Evolutionary conservation across 805 yeast genomes (phyloP).

Genomic region (Hanseniaspora valbyensis): DNA sequence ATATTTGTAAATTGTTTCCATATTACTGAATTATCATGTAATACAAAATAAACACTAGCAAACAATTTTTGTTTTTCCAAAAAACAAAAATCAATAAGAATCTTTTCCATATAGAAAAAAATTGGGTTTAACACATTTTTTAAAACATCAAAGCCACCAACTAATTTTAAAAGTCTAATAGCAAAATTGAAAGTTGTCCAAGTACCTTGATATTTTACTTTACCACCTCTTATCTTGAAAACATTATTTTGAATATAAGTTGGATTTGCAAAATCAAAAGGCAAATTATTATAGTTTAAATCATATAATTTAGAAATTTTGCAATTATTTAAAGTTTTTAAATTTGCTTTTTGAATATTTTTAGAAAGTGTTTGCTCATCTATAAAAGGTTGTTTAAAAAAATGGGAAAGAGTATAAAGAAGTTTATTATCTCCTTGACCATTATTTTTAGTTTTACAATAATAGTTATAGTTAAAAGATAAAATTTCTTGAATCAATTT

Average conservation of each 20-base stretch:
- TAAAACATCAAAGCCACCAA: conserved; percentile 30
- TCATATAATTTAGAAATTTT: background rate
- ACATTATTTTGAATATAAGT: conserved; percentile 20
- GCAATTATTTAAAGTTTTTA: conserved; percentile 18
- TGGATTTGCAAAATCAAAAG: background rate
- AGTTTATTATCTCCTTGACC: background rate
- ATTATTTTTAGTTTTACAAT: background rate
- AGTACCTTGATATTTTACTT: conserved; percentile 84
- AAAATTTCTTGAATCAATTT: conserved; percentile 12
- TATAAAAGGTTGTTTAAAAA: conserved; percentile 5
- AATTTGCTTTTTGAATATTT: conserved; percentile 51
- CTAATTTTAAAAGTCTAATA: conserved; percentile 47
- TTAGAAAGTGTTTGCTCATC: conserved; percentile 38
- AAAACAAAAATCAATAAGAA: background rate
- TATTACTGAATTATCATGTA: background rate
- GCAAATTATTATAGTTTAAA: conserved; percentile 25
- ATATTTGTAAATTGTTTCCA: conserved; percentile 1
- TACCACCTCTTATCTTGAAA: conserved; percentile 79
- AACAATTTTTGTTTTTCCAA: background rate
- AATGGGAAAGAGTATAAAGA: background rate
- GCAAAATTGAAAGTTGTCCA: conserved; percentile 76
- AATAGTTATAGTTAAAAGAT: background rate
- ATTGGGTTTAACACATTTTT: background rate
- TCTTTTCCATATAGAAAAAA: background rate
- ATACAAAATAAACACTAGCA: too few relatives aligned